Conservation (phyloP, 225 moss, liverwort and hornwort species). For the Sphagnum tenellum region DNA sequence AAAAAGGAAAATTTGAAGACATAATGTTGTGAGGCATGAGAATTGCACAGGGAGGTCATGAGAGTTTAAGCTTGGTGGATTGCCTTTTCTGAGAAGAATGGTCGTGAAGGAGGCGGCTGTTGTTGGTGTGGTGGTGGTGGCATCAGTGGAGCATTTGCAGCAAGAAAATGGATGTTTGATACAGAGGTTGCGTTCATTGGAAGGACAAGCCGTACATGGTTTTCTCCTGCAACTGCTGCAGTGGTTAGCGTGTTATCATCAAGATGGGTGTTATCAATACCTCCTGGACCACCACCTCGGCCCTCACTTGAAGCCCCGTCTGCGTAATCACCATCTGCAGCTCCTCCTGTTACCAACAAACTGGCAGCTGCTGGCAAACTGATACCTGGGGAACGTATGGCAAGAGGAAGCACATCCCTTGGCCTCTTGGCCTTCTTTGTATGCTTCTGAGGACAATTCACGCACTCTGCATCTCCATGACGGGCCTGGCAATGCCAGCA, state of each 20-base stretch:
- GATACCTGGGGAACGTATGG: neutral
- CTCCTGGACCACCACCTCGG: constrained; percentile 34
- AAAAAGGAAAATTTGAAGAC: no score
- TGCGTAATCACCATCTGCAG: constrained; percentile 46
- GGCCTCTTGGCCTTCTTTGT: constrained; percentile 57
- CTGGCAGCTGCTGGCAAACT: constrained; percentile 19
- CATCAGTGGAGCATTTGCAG: constrained; percentile 2
- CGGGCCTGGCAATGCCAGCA: constrained; percentile 71
- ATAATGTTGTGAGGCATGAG: constrained; percentile 25
- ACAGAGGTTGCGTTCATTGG: constrained; percentile 54
- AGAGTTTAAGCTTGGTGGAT: no score
- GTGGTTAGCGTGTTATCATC: constrained; percentile 24
- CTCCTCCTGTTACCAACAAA: constrained; percentile 27
- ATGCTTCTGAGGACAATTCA: constrained; percentile 66
- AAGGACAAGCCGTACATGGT: constrained; percentile 43
- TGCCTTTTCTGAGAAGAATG: no score
- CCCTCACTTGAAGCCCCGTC: constrained; percentile 60
- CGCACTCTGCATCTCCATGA: constrained; percentile 50
- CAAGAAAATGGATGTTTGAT: constrained; percentile 43
- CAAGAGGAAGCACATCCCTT: constrained; percentile 39
- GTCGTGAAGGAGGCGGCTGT: no score
- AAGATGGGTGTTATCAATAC: constrained; percentile 48
- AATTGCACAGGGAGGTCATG: constrained; percentile 1
- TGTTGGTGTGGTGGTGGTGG: no score
- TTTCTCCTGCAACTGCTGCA: constrained; percentile 18